phyloP scores from a whole-genome alignment of 2,329 filamentous ascomycete species.

The Pestalotiopsis sp. region DNA sequence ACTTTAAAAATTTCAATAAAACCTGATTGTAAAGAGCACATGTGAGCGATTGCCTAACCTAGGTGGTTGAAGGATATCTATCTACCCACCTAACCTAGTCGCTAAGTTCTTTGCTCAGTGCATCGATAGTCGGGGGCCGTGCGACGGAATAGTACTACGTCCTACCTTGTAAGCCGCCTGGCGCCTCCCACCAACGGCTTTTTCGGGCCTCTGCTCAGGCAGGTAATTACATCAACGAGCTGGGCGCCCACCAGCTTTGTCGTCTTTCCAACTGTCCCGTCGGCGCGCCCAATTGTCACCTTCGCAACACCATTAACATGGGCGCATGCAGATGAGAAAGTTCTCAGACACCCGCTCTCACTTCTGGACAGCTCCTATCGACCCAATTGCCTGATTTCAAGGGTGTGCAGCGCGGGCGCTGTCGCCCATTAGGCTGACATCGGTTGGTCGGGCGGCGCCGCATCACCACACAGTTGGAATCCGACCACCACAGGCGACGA shows the following conservation, averaged over 20 bases:
- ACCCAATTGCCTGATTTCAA: constrained; percentile 8
- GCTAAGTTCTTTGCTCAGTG: not conserved
- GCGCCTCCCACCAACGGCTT: not conserved
- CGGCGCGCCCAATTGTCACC: constrained; percentile 1
- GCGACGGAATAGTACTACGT: not conserved
- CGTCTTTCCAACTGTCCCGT: not conserved
- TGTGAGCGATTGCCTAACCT: too few relatives aligned
- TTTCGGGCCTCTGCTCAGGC: not conserved
- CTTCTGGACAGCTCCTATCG: not conserved
- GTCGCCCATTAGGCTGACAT: constrained; percentile 6
- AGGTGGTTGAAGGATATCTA: too few relatives aligned
- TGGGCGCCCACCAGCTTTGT: not conserved
- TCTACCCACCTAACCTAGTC: not conserved
- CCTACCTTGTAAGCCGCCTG: too few relatives aligned
- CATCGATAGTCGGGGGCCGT: not conserved
- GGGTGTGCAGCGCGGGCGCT: constrained; percentile 12
- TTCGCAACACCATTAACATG: constrained; percentile 8
- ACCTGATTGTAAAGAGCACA: too few relatives aligned
- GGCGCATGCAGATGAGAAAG: not conserved
- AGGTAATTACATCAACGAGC: not conserved
- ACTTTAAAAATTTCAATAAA: too few relatives aligned
- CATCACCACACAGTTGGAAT: not conserved
- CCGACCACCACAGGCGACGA: not conserved
- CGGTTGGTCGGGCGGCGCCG: constrained; percentile 6
- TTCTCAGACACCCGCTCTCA: not conserved